These are phyloP conservation scores for Neocallimastix lanati DNA, from an alignment of 192 early-diverging fungal genomes.

Conservation along the genomic window DNA sequence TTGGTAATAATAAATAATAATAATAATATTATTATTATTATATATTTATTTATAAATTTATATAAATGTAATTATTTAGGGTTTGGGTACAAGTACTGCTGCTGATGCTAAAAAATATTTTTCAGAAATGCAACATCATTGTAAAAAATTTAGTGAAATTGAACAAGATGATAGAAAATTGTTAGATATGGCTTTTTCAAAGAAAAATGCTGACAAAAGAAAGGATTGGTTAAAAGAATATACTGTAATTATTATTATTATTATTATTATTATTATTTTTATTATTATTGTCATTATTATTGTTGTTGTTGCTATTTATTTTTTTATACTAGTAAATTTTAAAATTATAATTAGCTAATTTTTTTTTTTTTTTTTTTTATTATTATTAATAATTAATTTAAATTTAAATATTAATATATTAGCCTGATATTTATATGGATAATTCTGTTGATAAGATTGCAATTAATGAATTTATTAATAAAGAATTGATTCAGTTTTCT, in stretches of 20 bases:
- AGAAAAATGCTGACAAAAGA: conserved; percentile 80
- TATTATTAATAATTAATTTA: no score
- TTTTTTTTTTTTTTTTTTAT: conserved; percentile 2
- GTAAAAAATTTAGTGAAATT: conserved; percentile 50
- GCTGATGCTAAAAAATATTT: conserved; percentile 86
- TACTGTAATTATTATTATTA: no score
- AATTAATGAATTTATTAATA: conserved; percentile 84
- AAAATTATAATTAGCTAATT: no score
- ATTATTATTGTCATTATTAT: no score
- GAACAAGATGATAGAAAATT: conserved; percentile 44
- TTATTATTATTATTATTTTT: no score
- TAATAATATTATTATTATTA: no score
- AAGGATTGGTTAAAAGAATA: conserved; percentile 80
- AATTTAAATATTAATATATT: conserved; percentile 3
- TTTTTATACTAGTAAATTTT: no score
- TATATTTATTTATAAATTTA: no score
- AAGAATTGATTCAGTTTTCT: conserved; percentile 83
- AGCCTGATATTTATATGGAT: conserved; percentile 83
- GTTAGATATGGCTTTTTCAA: conserved; percentile 94
- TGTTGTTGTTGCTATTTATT: no score
- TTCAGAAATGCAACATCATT: conserved; percentile 53
- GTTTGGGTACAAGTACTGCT: conserved; percentile 74
- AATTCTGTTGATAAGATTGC: conserved; percentile 53
- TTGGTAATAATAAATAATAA: no score
- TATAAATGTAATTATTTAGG: no score